phyloP scores from a whole-genome alignment of 371 early-diverging fungal genomes.

The Mortierella polycephala region DNA sequence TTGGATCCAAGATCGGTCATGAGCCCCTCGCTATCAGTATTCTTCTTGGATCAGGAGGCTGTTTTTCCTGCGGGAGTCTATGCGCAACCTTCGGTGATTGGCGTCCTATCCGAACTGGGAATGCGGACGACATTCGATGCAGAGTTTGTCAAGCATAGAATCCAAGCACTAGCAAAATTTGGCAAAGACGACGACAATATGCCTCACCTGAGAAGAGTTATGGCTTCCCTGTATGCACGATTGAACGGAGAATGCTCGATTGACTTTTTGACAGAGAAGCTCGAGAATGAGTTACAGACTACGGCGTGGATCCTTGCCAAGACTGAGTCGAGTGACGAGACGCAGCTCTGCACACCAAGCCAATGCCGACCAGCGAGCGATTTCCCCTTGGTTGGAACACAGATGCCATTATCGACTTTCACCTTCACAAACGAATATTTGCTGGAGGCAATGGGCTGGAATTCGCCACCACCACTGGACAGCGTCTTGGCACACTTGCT shows the following conservation, averaged over 20 bases:
- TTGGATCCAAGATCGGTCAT: constrained; percentile 8
- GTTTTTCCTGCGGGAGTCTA: constrained; percentile 29
- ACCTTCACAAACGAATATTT: constrained; percentile 7
- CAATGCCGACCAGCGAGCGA: constrained; percentile 22
- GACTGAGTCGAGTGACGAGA: background rate
- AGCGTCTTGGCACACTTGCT: constrained; percentile 13
- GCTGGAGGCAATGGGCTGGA: constrained; percentile 14
- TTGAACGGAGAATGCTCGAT: constrained; percentile 7
- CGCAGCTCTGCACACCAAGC: constrained; percentile 3
- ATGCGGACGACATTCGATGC: constrained; percentile 19
- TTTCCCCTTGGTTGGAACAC: constrained; percentile 4
- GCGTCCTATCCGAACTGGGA: constrained; percentile 15
- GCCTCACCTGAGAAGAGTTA: background rate
- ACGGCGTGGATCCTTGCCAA: constrained; percentile 20
- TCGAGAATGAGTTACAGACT: background rate
- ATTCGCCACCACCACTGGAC: constrained; percentile 14
- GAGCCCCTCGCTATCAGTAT: constrained; percentile 1
- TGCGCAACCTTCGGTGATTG: background rate
- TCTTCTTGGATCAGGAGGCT: constrained; percentile 11
- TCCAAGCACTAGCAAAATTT: background rate
- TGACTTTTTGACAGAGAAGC: background rate
- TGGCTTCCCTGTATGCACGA: constrained; percentile 7
- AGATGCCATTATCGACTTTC: constrained; percentile 7
- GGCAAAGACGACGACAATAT: background rate
- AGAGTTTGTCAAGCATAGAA: constrained; percentile 6